phyloP scores from a whole-genome alignment of 2,329 filamentous ascomycete genomes.

The Clarireedia homoeocarpa region DNA sequence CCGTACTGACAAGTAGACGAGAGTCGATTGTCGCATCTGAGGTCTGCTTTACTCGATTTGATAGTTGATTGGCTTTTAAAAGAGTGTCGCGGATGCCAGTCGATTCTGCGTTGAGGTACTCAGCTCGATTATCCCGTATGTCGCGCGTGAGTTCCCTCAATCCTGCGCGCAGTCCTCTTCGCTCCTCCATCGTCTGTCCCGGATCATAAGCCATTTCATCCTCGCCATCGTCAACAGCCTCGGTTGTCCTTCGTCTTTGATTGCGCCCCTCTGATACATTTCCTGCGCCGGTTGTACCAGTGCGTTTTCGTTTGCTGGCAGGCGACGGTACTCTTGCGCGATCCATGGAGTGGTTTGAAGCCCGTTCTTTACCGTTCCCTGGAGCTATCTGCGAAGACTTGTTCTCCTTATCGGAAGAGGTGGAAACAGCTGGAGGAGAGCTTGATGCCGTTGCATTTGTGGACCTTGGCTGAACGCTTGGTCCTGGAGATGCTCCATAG shows the following conservation, averaged over 20 bases:
- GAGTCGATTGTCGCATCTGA: conserved; percentile 87
- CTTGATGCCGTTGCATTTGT: conserved; percentile 20
- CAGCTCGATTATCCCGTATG: conserved; percentile 58
- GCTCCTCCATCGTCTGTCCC: conserved; percentile 68
- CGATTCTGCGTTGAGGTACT: conserved; percentile 60
- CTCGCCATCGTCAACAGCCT: conserved; percentile 26
- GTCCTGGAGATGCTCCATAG: conserved; percentile 27
- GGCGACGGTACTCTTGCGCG: conserved; percentile 18
- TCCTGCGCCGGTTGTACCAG: conserved; percentile 13
- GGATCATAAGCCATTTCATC: conserved; percentile 61
- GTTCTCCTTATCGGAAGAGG: conserved; percentile 44
- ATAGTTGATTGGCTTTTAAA: conserved; percentile 55
- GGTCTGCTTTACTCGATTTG: conserved; percentile 72
- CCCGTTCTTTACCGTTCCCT: conserved; percentile 36
- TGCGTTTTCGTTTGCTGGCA: conserved; percentile 21
- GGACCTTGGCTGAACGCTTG: conserved; percentile 12
- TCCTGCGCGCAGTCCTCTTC: conserved; percentile 60
- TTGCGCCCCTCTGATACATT: conserved; percentile 16
- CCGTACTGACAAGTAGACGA: conserved; percentile 71
- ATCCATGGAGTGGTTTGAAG: conserved; percentile 29
- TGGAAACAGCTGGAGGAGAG: conserved; percentile 28
- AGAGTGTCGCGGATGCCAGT: conserved; percentile 59
- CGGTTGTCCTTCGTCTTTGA: conserved; percentile 24
- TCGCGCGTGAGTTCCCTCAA: conserved; percentile 59
- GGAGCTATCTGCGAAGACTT: conserved; percentile 20